phyloP scores from a whole-genome alignment of 73 alveolate genomes.

The Effrenium voratum region DNA sequence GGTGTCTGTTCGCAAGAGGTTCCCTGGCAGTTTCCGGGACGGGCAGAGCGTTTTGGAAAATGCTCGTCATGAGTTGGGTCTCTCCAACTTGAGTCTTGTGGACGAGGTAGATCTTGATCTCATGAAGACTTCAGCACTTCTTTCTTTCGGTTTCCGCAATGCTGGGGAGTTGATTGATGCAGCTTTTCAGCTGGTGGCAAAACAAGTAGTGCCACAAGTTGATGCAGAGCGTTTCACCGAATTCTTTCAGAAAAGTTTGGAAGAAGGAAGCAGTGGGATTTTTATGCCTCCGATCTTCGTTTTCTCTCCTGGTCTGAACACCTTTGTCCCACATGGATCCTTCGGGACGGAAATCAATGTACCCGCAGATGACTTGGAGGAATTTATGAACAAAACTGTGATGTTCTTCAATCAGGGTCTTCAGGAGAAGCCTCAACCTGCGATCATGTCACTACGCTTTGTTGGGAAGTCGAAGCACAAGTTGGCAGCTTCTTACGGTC shows the following conservation, averaged over 20 bases:
- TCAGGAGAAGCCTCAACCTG: neutral
- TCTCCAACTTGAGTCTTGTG: neutral
- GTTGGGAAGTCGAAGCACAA: slow-evolving; percentile 2
- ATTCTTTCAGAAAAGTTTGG: neutral
- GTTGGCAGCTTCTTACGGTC: neutral
- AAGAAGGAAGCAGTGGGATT: neutral
- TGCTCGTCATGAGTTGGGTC: slow-evolving; percentile 2
- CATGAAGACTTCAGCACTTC: neutral
- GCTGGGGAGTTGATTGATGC: neutral
- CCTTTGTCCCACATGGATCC: neutral
- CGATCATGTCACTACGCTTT: neutral
- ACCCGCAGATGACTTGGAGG: neutral
- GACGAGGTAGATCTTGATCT: neutral
- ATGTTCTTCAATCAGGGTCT: neutral
- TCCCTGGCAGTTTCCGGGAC: neutral
- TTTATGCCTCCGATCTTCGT: neutral
- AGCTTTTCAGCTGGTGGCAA: neutral
- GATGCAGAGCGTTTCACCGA: slow-evolving; percentile 6
- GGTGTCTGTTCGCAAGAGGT: neutral
- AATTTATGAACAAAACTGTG: neutral
- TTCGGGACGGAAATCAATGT: slow-evolving; percentile 2
- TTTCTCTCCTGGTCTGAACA: neutral
- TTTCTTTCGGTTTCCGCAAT: neutral
- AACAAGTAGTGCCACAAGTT: neutral
- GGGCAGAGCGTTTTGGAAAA: neutral